Evolutionary conservation across 1,284 basidiomycete genomes (phyloP), one percentile per base, ranked within the genome.

Genomic region (Irpex sp.): DNA sequence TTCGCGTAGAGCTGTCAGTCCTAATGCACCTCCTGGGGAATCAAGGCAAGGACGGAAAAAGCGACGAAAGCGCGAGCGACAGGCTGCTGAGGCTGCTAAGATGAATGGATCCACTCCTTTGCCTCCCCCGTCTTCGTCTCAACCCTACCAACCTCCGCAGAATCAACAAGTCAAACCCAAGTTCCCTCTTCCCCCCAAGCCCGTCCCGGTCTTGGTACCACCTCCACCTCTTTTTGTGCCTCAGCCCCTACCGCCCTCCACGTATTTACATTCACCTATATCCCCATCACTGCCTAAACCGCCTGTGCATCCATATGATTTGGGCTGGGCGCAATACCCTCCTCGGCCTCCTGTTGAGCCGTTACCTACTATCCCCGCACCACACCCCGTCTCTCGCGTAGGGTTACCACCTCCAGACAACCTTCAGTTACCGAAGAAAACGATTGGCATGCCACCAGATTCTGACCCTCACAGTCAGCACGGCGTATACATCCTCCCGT

Each of bases 391-490:
- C 26, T 26, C 26, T 3, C 26, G 26, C 3, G 26, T 26, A 26
- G 26, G 26, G 26, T 26, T 26, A 26, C 26, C 26, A 26, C 26
- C 26, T 26, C 26, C 26, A 26, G 26, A 26, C 26, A 26, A 4
- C 26, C 26, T 26, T 26, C 26, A 26, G 26, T 26, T 26, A 26
- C 26, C 26, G 39, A 70, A 64, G 67, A 71, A 64, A 57, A 37
- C 58, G 6, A 73, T 74, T 8, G 73, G 73, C n/a, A 68, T 69
- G 51, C 39, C 64, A 1, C 63, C 67, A 1, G 72, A 72, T 55
- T 54, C 61, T 9, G 60, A 65, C 51, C 64, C 65, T 8, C 13
- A 55, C 17, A 65, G 64, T 21, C 58, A 46, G 17, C 70, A 69
- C 63, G 67, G 68, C 11, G 56, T 67, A 53, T 67, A 58, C 60